Base-by-base conservation (phyloP, 2,329 filamentous ascomycete genomes). In the Septoria petroselini region DNA sequence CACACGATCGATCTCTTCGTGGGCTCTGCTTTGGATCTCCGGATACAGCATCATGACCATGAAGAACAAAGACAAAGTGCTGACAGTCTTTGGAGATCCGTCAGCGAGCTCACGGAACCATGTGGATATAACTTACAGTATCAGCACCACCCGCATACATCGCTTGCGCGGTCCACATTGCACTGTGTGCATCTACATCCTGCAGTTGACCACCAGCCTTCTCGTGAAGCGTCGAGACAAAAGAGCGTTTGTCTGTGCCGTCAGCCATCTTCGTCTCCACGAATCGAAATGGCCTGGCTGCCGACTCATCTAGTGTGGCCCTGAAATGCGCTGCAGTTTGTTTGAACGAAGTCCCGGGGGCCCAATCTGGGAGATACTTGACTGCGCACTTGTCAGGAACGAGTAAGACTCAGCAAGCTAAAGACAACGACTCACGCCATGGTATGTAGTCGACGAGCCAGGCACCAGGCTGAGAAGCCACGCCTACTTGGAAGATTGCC, bases 391-490 rank as follows among this genome's bases (percentile, higher is more conserved):
- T 14, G 11, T 45, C 30, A 45, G 33, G 15, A 18, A 5, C n/a
- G n/a, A 38, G 12, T 9, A 3, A 14, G 29, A n/a, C 9, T 34
- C 23, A 27, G 23, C 23, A 27, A 27, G 15, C 2, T 17, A 15
- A 18, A 9, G 27, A 18, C 6, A 41, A 14, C 23, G n/a, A 33
- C 46, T 35, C 18, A 55, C 53, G 55, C 34, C 68, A 69, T 1
- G 75, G 76, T 1, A 78, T 52, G 0, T 72, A 60, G 47, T 78
- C 75, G 3, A 78, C 74, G 6, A 69, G 53, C 69, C 70, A 78
- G 6, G 61, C 65, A 5, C 74, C 73, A 1, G 74, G 72, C 3
- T 71, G 64, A 9, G 61, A 65, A 4, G 71, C 69, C 17, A 68
- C 58, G 1, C 67, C 61, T 43, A 78, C 74, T 4, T 72, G 50